phyloP scores from a whole-genome alignment of 495 filamentous ascomycete species.

The Sporormia fimetaria region DNA sequence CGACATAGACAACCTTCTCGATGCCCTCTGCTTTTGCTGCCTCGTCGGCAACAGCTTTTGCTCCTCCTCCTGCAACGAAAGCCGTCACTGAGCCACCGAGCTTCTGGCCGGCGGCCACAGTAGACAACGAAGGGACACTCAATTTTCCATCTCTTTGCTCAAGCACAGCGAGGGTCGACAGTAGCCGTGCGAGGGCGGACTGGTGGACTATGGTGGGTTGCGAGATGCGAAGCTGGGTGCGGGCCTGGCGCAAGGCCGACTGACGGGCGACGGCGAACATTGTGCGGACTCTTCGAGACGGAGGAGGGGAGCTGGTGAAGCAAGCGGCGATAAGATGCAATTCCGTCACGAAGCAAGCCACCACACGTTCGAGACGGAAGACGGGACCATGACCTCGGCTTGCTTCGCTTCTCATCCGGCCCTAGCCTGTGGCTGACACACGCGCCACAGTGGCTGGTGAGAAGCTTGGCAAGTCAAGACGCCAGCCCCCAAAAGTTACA shows the following conservation, averaged over 20 bases:
- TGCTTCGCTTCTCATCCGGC: conserved; percentile 1
- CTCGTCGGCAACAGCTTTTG: conserved; percentile 71
- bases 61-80: conserved; percentile 74
- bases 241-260: conserved; percentile 30
- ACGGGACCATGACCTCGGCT: conserved; percentile 23
- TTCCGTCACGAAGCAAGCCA: too few relatives aligned
- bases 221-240: conserved; percentile 25
- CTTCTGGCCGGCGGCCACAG: conserved; percentile 76
- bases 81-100: conserved; percentile 76
- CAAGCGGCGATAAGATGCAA: too few relatives aligned
- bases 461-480: conserved; percentile 1
- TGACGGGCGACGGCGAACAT: conserved; percentile 28
- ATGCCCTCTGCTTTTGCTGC: conserved; percentile 81
- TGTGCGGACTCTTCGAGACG: conserved; percentile 4
- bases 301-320: neutral
- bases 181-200: conserved; percentile 50
- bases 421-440: neutral
- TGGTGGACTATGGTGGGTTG: conserved; percentile 20
- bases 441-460: neutral
- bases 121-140: conserved; percentile 67
- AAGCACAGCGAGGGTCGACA: conserved; percentile 82
- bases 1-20: conserved; percentile 79
- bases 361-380: too few relatives aligned
- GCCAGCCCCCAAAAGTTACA: neutral
- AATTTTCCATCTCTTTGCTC: conserved; percentile 90